Evolutionary conservation across 2,329 filamentous ascomycete species (phyloP), one percentile per base, ranked within the genome.

Genomic region (Chaetomium olivaceum): DNA sequence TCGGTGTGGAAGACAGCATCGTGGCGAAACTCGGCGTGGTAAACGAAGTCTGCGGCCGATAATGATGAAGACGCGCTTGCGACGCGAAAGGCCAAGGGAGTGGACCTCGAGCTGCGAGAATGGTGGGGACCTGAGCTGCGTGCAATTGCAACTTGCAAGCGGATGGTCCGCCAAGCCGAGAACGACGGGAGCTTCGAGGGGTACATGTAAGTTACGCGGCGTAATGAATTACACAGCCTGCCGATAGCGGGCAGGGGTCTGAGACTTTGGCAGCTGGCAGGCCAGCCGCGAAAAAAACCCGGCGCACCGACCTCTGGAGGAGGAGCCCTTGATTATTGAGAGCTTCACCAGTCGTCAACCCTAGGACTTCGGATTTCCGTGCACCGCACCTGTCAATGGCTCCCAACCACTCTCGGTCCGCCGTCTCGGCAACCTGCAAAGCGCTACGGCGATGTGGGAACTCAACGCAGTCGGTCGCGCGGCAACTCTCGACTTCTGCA

Each of bases 321-420:
- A 43, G 39, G 33, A 31, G 36, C 25, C 23, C 19, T 23, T 9
- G 9, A 23, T 48, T 23, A 36, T 12, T 25, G 36, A 16, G 59
- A n/a, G 27, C 46, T 43, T 57, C 59, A 59, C n/a, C 31, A 33
- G 31, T 54, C 27, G 9, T 21, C 51, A 21, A 61, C 43, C 66
- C 57, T 21, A 31, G 51, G 27, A 29, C 33, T 50, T 56, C 11
- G 14, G 25, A 48, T 14, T 11, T 52, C 36, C 16, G 48, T 59
- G 33, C 25, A 59, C 54, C 36, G 25, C 65, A 74, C n/a, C 48
- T 8, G 6, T 50, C 67, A 61, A 74, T 80, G 78, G 73, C 78
- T 56, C 72, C 76, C 67, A 78, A 74, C 36, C 72, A 74, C 39
- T 72, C 78, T 11, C 73, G 75, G 66, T 72, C 76, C 5, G 73